Conservation (phyloP, 352 stramenopile genomes). For the Peronosclerospora sorghi region DNA sequence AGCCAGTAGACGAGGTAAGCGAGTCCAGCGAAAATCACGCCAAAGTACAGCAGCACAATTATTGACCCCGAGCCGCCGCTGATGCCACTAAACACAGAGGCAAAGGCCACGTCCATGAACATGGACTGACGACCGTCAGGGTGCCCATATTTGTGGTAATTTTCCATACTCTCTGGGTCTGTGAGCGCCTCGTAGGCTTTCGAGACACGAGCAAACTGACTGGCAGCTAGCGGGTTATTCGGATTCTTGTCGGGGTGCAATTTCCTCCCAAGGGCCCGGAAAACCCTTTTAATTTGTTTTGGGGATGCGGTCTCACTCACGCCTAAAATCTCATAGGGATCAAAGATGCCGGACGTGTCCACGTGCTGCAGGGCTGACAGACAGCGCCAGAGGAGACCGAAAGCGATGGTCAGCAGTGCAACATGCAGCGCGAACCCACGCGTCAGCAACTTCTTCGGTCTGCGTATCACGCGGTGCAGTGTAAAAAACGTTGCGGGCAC, state of each 20-base stretch:
- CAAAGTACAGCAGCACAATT: constrained; percentile 69
- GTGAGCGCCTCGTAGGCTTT: constrained; percentile 84
- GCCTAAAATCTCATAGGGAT: constrained; percentile 79
- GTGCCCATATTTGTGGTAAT: constrained; percentile 74
- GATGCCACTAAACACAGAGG: constrained; percentile 35
- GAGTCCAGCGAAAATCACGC: constrained; percentile 43
- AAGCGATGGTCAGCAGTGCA: constrained; percentile 35
- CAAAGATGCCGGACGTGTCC: constrained; percentile 67
- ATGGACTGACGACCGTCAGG: constrained; percentile 69
- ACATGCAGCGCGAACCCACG: constrained; percentile 38
- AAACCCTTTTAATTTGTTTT: constrained; percentile 68
- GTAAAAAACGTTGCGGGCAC: constrained; percentile 48
- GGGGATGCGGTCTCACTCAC: constrained; percentile 41
- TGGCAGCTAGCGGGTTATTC: constrained; percentile 25
- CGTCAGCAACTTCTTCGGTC: constrained; percentile 38
- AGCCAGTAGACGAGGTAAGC: constrained; percentile 54
- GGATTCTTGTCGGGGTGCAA: constrained; percentile 81
- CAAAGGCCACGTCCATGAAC: constrained; percentile 59
- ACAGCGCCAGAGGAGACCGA: constrained; percentile 32
- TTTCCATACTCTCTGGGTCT: constrained; percentile 52
- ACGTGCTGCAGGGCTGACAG: constrained; percentile 55
- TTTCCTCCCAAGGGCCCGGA: constrained; percentile 47
- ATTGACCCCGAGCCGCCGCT: constrained; percentile 35
- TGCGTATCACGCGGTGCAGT: constrained; percentile 32
- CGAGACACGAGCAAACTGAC: constrained; percentile 56